Base-by-base conservation (phyloP, 441 rosid species). In the Erysimum cheiri region DNA sequence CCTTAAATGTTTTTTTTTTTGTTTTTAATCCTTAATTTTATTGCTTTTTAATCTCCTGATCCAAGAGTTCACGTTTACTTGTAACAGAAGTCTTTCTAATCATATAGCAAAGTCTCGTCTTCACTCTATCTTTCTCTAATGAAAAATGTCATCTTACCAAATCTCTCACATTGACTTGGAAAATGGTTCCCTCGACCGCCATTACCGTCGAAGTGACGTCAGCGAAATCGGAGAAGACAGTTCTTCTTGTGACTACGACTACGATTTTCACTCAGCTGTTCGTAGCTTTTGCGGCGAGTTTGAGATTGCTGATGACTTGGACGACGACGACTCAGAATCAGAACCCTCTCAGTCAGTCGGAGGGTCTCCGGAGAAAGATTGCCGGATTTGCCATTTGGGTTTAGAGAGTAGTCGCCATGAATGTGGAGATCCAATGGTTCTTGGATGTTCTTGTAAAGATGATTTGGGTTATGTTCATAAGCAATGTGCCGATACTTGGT, bases 401-500 rank as follows among this genome's bases (percentile, higher is more conserved):
- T 79, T 93, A 81, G 93, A 87, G 80, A 96, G 93, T 50, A 85
- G 81, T 49, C 84, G 92, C 5, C 87, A 77, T 40, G 79, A 76
- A 39, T 73, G 91, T 29, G 97, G 98, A 4, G 75, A 66, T 41
- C 87, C 92, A 44, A 89, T 96, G 74, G 84, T 88, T 69, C 77
- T 96, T 82, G 99, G 99, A 37, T 96, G 98, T 69, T 89, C 96
- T 63, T 96, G 99, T 80, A 95, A 95, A 77, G 84, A 78, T 77
- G 99, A 95, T 79, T 83, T 95, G 74, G 99, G 93, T 75, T 90
- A 87, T 81, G 99, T 96, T 64, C 99, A 94, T 76, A 90, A 81
- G 82, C 87, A 82, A 47, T 94, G 98, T 73, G 99, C 99, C 12
- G 99, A 92, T 77, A 82, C 93, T 48, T 95, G 99, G 99, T 92